phyloP scores from a whole-genome alignment of 2,329 filamentous ascomycete species.

The Aspergillus fructus region DNA sequence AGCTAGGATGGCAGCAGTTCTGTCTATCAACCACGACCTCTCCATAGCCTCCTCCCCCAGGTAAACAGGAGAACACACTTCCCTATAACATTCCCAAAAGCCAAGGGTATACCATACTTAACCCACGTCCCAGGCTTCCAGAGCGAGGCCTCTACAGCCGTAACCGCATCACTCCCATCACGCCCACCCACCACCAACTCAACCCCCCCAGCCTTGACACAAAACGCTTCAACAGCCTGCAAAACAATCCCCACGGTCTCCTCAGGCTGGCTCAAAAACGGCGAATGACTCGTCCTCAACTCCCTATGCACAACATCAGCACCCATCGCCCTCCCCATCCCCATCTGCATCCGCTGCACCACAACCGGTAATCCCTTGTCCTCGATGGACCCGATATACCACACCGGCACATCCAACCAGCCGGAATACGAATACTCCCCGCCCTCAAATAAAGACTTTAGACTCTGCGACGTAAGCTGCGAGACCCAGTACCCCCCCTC shows the following conservation, averaged over 20 bases:
- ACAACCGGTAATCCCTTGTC: conserved; percentile 44
- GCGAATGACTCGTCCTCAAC: conserved; percentile 49
- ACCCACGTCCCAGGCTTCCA: not conserved
- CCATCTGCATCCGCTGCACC: conserved; percentile 40
- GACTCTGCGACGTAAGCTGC: conserved; percentile 42
- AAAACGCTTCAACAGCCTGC: conserved; percentile 36
- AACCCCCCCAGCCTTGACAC: too few species aligned
- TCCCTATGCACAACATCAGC: conserved; percentile 40
- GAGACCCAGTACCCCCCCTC: conserved; percentile 46
- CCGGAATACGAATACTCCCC: conserved; percentile 47
- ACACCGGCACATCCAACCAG: conserved; percentile 50
- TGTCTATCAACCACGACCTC: not conserved
- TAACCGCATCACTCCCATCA: not conserved
- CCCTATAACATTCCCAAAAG: not conserved
- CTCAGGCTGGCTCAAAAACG: conserved; percentile 49
- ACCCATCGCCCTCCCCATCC: conserved; percentile 41
- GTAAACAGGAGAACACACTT: conserved; percentile 18
- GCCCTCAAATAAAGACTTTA: conserved; percentile 49
- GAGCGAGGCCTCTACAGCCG: not conserved
- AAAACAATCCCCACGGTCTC: conserved; percentile 41
- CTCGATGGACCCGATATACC: conserved; percentile 48
- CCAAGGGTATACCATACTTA: not conserved
- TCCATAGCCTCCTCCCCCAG: conserved; percentile 15
- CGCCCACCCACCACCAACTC: not conserved
- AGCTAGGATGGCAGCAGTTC: too few species aligned